Base-by-base conservation (phyloP, 2,329 filamentous ascomycete genomes). In the Neonectria faginata region DNA sequence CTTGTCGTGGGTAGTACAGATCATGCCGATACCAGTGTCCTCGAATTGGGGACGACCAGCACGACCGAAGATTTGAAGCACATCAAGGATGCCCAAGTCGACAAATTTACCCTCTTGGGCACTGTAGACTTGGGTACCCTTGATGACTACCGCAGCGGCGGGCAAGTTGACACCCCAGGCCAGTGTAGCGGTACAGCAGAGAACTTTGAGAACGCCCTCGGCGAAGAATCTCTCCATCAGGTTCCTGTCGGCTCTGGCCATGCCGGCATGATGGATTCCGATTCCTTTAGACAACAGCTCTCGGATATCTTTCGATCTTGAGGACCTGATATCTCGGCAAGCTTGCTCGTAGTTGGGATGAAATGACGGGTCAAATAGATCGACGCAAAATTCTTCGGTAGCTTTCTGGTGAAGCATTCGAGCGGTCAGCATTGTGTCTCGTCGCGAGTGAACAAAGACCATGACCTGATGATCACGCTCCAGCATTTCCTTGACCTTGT, bases 101-200 rank as follows among this genome's bases (percentile, higher is more conserved):
- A 97, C 91, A 72, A 97, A 98, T 79, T 97, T 97, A 79, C 96
- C 96, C 57, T 97, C 95, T 77, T 97, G 93, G 0, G 96, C 91
- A 77, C 94, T 98, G 80, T 99, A 99, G 0, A 99, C 88, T 75
- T 98, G 95, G 0, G 96, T 99, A 16, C 96, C 96, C 78, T 99
- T 99, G 85, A 99, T 99, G 57, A 99, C 88, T 55, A 99, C 96
- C 0, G 96, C 97, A 0, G 96, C 96, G 36, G 96, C 96, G 1
- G 96, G 96, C 79, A 99, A 88, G 79, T 99, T 99, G 76, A 99
- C 95, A 89, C 96, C 96, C 96, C 96, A 99, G 0, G 96, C 96
- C 27, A 99, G 85, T 1, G 96, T 99, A 11, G 96, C 96, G 2
- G 96, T 99, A 88, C 97, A 99, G 84, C 95, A 98, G 22, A 99